Percentiles rank a stretch among this genome's conserved stretches.
These are phyloP conservation scores for Reticulascus tulasneorum DNA, from an alignment of 2,329 filamentous ascomycete species.

Conservation along the genomic window DNA sequence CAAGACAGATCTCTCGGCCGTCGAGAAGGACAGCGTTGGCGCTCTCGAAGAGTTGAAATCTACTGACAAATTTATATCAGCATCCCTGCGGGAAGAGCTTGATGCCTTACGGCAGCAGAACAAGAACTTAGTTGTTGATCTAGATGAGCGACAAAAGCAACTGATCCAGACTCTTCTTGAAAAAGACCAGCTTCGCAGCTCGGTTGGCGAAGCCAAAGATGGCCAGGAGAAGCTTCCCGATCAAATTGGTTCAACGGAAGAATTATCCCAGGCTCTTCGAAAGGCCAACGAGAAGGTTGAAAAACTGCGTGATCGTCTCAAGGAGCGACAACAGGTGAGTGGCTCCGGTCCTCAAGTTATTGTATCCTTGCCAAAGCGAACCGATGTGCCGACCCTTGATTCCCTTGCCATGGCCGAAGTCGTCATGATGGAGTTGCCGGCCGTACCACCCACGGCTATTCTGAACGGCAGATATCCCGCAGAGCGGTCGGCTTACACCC, in stretches of 20 bases:
- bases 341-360: slow-evolving; percentile 7
- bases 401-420: background rate
- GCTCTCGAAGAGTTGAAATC: slow-evolving; percentile 56
- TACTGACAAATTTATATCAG: slow-evolving; percentile 54
- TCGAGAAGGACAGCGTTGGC: slow-evolving; percentile 50
- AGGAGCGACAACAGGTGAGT: slow-evolving; percentile 58
- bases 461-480: slow-evolving; percentile 9
- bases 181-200: slow-evolving; percentile 57
- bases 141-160: slow-evolving; percentile 55
- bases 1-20: slow-evolving; percentile 49
- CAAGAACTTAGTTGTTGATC: slow-evolving; percentile 44
- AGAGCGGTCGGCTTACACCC: background rate
- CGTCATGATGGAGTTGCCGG: background rate
- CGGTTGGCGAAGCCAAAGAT: slow-evolving; percentile 44
- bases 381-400: background rate
- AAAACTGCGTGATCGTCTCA: slow-evolving; percentile 51
- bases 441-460: slow-evolving; percentile 2
- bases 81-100: slow-evolving; percentile 56
- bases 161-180: slow-evolving; percentile 56
- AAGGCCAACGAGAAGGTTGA: slow-evolving; percentile 52
- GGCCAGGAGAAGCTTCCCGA: too few relatives aligned
- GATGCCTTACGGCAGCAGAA: slow-evolving; percentile 50
- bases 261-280: slow-evolving; percentile 31
- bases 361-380: too few relatives aligned
- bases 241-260: slow-evolving; percentile 28